Percentiles rank a stretch among this genome's conserved stretches.
Evolutionary conservation across 139 green algal genomes (phyloP).

Genomic region (Micractinium sp.): DNA sequence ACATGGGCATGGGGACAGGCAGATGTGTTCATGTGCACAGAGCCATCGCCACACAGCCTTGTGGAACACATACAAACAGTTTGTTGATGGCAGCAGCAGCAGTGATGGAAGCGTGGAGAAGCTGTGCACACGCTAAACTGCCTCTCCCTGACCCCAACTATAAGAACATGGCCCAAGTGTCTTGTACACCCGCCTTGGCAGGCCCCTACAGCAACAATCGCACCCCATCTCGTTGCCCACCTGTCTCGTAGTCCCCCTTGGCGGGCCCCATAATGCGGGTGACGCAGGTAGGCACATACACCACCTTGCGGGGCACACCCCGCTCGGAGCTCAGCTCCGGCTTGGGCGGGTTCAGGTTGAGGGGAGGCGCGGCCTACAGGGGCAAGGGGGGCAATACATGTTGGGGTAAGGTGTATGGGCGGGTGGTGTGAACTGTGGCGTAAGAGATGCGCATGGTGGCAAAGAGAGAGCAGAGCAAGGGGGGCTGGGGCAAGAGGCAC

Average conservation of each 20-base stretch:
- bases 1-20: too few relatives aligned
- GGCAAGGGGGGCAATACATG: background rate
- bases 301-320: conserved; percentile 69
- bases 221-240: background rate
- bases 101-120: background rate
- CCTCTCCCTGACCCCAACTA: too few relatives aligned
- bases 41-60: background rate
- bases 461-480: too few relatives aligned
- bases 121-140: too few relatives aligned
- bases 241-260: conserved; percentile 69
- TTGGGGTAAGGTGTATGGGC: background rate
- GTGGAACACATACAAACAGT: too few relatives aligned
- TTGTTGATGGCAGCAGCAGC: background rate
- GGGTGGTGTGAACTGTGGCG: background rate
- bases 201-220: too few relatives aligned
- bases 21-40: background rate
- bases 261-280: conserved; percentile 96
- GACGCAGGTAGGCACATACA: conserved; percentile 94
- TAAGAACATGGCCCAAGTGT: too few relatives aligned
- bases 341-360: conserved; percentile 58
- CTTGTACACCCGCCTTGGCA: too few relatives aligned
- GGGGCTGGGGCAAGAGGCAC: background rate
- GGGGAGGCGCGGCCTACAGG: conserved; percentile 50
- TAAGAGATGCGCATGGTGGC: background rate
- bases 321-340: conserved; percentile 28